These are phyloP conservation scores for Trypanosoma brucei DNA, from an alignment of 208 protist genomes.

Conservation along the genomic window DNA sequence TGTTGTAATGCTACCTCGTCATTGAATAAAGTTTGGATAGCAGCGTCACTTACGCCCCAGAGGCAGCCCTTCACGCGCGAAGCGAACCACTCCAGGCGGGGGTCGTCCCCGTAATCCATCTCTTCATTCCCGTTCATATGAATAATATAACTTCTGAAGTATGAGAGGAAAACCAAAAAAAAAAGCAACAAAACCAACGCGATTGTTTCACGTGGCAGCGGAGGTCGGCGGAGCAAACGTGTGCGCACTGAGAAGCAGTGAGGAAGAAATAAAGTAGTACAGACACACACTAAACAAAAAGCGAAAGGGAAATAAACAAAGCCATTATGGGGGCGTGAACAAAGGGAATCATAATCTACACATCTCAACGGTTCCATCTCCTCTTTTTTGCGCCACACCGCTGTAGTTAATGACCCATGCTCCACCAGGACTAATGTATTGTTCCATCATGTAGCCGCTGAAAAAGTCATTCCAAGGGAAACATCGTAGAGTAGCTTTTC, in stretches of 20 bases:
- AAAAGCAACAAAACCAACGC: constrained; percentile 5
- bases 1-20: constrained; percentile 28
- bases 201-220: not conserved
- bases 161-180: constrained; percentile 10
- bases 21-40: constrained; percentile 48
- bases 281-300: not conserved
- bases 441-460: too few relatives aligned
- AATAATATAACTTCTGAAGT: not conserved
- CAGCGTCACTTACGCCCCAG: constrained; percentile 50
- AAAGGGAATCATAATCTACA: not conserved
- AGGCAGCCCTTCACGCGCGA: constrained; percentile 49
- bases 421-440: too few relatives aligned
- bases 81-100: constrained; percentile 70
- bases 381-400: too few relatives aligned
- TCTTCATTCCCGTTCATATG: not conserved
- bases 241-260: not conserved
- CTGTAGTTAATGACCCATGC: too few relatives aligned
- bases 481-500: constrained; percentile 93
- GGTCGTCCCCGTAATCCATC: constrained; percentile 29
- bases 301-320: constrained; percentile 2
- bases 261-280: not conserved
- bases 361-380: not conserved
- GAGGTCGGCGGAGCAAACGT: constrained; percentile 11
- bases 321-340: not conserved
- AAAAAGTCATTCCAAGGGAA: constrained; percentile 18